phyloP scores from a whole-genome alignment of 257 asterid species.

The Gynochthodes officinalis region DNA sequence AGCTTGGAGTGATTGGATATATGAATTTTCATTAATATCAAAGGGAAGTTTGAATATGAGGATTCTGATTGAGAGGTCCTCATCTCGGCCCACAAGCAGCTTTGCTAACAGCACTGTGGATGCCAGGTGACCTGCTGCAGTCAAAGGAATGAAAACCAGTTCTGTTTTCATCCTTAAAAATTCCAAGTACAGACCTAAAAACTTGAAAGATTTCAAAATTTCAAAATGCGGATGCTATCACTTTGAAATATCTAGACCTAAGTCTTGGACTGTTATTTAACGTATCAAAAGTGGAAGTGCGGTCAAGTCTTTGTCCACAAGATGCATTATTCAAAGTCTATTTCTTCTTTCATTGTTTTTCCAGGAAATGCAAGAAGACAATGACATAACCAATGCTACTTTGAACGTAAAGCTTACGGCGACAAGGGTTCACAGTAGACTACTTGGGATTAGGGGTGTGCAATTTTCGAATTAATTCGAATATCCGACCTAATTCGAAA shows the following conservation, averaged over 20 bases:
- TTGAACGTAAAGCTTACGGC: too few species aligned
- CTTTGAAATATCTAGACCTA: not conserved
- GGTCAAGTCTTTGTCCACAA: not conserved
- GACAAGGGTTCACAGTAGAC: too few species aligned
- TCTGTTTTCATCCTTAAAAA: slow-evolving; percentile 27
- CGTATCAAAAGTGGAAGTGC: not conserved
- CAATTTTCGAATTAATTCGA: too few species aligned
- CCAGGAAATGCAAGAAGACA: too few species aligned
- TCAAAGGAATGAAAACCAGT: slow-evolving; percentile 53
- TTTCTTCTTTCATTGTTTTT: too few species aligned
- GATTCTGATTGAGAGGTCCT: slow-evolving; percentile 40
- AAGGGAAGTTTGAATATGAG: slow-evolving; percentile 33
- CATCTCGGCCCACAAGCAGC: slow-evolving; percentile 43
- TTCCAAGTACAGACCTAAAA: not conserved
- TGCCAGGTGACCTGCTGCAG: slow-evolving; percentile 56
- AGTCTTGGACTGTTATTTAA: not conserved
- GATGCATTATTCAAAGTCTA: too few species aligned
- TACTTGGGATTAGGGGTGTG: too few species aligned
- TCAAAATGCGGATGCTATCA: not conserved
- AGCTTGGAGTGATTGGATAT: slow-evolving; percentile 11
- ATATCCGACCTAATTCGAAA: too few species aligned
- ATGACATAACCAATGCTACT: too few species aligned
- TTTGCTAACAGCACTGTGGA: slow-evolving; percentile 55
- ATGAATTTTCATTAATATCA: slow-evolving; percentile 20
- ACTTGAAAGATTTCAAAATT: too few species aligned